Evolutionary conservation across 2,329 filamentous ascomycete species (phyloP).

Genomic region (Diaporthe humulicola): DNA sequence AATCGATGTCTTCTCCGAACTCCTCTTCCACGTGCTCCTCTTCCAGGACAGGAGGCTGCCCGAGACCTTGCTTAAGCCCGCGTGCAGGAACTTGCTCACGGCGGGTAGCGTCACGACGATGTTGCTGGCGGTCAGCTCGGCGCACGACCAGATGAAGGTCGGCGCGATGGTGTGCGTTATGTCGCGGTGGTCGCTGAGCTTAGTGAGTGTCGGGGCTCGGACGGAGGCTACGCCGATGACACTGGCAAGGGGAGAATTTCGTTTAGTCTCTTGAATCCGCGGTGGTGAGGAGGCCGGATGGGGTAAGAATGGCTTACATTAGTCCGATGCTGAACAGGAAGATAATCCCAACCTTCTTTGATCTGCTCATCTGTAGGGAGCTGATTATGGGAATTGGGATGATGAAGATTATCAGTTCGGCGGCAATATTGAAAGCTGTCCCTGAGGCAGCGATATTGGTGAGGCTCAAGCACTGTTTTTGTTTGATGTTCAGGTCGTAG

Average conservation of each 20-base stretch:
- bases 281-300: too few relatives aligned
- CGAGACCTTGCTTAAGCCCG: background rate
- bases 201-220: conserved; percentile 2
- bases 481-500: conserved; percentile 2
- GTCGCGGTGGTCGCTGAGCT: conserved; percentile 16
- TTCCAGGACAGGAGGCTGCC: background rate
- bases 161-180: conserved; percentile 4
- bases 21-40: conserved; percentile 10
- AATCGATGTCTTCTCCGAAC: background rate
- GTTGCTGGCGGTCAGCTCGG: conserved; percentile 26
- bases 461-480: conserved; percentile 1
- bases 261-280: background rate
- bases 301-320: background rate
- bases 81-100: conserved; percentile 26
- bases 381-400: conserved; percentile 17
- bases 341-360: conserved; percentile 12
- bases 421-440: conserved; percentile 18
- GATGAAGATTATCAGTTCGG: conserved; percentile 5
- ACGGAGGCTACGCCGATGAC: conserved; percentile 12
- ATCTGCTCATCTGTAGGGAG: conserved; percentile 7
- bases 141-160: conserved; percentile 21
- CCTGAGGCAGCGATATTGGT: conserved; percentile 1
- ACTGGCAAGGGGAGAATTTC: background rate
- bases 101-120: conserved; percentile 11
- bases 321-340: conserved; percentile 20